Percentiles rank a stretch among this genome's conserved stretches.
Evolutionary conservation across 805 yeast species (phyloP).

Genomic region (Barnettozyma sucrosica): DNA sequence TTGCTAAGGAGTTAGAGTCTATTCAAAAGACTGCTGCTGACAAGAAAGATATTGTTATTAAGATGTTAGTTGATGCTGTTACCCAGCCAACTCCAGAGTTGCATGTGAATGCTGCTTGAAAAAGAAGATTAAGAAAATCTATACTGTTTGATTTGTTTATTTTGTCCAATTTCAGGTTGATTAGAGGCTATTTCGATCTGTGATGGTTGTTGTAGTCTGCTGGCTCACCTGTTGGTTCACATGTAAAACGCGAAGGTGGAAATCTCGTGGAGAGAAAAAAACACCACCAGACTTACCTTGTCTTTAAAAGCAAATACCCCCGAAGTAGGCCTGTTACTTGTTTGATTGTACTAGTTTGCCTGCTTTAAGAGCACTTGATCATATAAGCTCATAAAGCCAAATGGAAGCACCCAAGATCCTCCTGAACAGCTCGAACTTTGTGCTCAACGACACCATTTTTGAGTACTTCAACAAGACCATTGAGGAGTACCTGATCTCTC

Average conservation of each 20-base stretch:
- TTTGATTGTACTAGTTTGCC: not conserved
- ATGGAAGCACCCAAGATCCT: slow-evolving; percentile 13
- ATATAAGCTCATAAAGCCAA: not conserved
- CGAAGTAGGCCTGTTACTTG: not conserved
- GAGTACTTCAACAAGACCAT: slow-evolving; percentile 19
- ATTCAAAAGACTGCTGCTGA: slow-evolving; percentile 58
- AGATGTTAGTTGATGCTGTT: slow-evolving; percentile 74
- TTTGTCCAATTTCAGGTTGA: not conserved
- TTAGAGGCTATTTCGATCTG: not conserved
- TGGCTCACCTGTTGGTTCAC: not conserved
- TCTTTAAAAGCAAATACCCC: not conserved
- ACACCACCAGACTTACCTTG: not conserved
- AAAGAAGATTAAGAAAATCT: not conserved
- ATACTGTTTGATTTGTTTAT: not conserved
- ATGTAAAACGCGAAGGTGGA: not conserved
- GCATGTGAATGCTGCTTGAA: slow-evolving; percentile 61
- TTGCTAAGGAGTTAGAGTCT: slow-evolving; percentile 62
- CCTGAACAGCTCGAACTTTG: slow-evolving; percentile 18
- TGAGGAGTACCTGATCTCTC: slow-evolving; percentile 16
- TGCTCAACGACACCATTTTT: slow-evolving; percentile 21
- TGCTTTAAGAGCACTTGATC: not conserved
- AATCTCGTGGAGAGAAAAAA: not conserved
- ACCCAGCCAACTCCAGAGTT: slow-evolving; percentile 74
- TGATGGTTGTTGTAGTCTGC: not conserved
- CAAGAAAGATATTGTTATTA: slow-evolving; percentile 63